phyloP scores from a whole-genome alignment of 2,329 filamentous ascomycete species.

The Seiridium unicorne region DNA sequence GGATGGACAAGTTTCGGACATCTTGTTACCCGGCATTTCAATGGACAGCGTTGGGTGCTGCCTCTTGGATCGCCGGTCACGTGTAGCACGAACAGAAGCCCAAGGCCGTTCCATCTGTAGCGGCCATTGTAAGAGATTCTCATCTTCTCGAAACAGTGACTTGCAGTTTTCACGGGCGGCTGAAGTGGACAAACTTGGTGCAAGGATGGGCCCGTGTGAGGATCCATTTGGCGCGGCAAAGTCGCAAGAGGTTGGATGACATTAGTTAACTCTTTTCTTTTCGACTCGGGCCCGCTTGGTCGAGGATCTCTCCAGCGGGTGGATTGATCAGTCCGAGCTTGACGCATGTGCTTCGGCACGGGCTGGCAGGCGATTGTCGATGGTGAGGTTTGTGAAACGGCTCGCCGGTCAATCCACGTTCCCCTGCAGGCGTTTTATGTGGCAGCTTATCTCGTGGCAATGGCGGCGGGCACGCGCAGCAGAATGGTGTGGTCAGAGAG shows the following conservation, averaged over 20 bases:
- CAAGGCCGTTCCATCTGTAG: neutral
- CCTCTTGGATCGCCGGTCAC: no score
- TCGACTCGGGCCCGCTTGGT: no score
- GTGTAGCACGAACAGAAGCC: neutral
- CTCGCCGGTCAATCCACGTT: neutral
- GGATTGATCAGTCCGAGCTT: neutral
- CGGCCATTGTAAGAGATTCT: neutral
- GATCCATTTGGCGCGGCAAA: neutral
- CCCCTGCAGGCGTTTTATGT: conserved; percentile 1
- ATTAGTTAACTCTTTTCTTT: no score
- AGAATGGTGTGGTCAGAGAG: neutral
- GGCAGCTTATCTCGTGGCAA: conserved; percentile 4
- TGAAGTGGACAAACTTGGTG: neutral
- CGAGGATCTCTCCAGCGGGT: neutral
- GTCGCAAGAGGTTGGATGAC: neutral
- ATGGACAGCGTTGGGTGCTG: no score
- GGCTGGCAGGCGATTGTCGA: neutral
- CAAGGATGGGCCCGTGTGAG: neutral
- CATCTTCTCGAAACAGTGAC: neutral
- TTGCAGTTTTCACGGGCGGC: neutral
- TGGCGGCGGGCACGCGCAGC: neutral
- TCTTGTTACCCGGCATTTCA: no score
- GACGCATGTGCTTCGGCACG: neutral
- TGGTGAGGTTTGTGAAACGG: conserved; percentile 3
- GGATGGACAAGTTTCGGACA: no score